phyloP scores from a whole-genome alignment of 345 rosid genomes.

The Cardamine chenopodiifolia region DNA sequence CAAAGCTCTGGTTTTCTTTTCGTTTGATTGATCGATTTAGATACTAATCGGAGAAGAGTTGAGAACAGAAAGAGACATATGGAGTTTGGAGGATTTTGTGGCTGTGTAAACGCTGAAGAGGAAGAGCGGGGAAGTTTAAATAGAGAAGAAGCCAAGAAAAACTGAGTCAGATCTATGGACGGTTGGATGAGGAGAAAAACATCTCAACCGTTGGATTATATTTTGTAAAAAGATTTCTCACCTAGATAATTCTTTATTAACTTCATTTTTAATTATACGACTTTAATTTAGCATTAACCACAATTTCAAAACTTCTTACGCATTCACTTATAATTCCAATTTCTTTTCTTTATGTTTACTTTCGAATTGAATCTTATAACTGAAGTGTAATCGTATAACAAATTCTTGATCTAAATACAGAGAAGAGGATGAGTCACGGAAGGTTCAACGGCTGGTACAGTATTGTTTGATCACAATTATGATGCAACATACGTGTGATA shows the following conservation, averaged over 20 bases:
- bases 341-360: not conserved
- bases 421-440: constrained; percentile 28
- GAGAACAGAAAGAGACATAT: not conserved
- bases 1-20: constrained; percentile 13
- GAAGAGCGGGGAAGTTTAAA: constrained; percentile 29
- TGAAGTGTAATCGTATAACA: not conserved
- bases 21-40: not conserved
- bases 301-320: not conserved
- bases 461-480: constrained; percentile 8
- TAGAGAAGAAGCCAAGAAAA: constrained; percentile 35
- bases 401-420: not conserved
- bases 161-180: constrained; percentile 31
- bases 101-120: constrained; percentile 30
- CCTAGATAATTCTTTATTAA: constrained; percentile 26
- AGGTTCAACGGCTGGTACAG: constrained; percentile 7
- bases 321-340: not conserved
- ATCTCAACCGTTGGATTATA: constrained; percentile 32
- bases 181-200: not conserved
- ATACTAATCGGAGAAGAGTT: not conserved
- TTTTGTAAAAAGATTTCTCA: constrained; percentile 5
- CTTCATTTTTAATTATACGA: constrained; percentile 3
- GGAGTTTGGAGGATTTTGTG: constrained; percentile 16
- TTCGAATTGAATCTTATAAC: not conserved
- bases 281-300: constrained; percentile 7
- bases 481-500: constrained; percentile 35